Evolutionary conservation across 768 basidiomycete genomes (phyloP).

Genomic region (Megacollybia marginata): DNA sequence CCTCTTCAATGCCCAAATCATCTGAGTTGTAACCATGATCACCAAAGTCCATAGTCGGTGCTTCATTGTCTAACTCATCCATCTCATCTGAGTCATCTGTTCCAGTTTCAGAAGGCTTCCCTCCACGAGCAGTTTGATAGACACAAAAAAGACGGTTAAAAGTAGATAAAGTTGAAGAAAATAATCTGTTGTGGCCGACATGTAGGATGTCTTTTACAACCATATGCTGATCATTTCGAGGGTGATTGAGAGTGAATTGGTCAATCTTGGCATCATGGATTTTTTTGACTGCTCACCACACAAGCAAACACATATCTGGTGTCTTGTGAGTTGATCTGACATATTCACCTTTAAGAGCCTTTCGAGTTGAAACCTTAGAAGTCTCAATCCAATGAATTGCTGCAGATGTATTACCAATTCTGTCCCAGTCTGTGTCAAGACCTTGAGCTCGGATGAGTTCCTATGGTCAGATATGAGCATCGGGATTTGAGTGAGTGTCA

Average conservation of each 20-base stretch:
- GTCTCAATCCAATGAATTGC: background rate
- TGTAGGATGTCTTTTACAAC: background rate
- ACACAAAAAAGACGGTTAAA: background rate
- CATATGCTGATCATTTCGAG: background rate
- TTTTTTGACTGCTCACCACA: conserved; percentile 4
- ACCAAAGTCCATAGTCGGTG: background rate
- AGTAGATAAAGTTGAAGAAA: background rate
- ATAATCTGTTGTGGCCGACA: background rate
- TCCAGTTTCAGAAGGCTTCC: background rate
- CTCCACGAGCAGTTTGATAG: background rate
- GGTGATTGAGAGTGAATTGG: background rate
- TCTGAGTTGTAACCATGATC: background rate
- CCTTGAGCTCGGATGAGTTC: conserved; percentile 4
- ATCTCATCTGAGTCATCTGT: background rate
- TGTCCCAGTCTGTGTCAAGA: conserved; percentile 3
- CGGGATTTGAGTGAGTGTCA: conserved; percentile 4
- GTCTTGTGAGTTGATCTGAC: conserved; percentile 1
- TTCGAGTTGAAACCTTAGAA: background rate
- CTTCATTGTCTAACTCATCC: no score
- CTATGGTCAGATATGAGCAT: conserved; percentile 4
- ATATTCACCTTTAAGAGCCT: background rate
- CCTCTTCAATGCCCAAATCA: background rate
- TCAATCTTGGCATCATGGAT: background rate
- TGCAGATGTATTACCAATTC: background rate
- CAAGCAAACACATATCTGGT: background rate